These are phyloP conservation scores for Porodaedalea pini DNA, from an alignment of 1,284 basidiomycete genomes.

Conservation along the genomic window DNA sequence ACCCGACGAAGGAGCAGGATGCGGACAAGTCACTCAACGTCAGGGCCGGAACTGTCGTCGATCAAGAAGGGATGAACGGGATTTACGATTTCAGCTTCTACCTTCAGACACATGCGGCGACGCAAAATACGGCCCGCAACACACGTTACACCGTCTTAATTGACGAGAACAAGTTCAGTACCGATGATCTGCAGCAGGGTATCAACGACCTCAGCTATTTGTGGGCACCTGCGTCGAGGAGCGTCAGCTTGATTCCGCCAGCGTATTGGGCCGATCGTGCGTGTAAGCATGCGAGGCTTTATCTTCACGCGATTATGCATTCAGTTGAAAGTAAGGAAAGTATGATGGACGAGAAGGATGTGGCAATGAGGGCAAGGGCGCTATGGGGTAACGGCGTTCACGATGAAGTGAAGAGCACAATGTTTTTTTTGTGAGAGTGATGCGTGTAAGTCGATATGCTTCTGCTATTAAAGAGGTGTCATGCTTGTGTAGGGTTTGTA, in stretches of 20 bases:
- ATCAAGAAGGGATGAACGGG: slow-evolving; percentile 67
- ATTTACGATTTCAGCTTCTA: slow-evolving; percentile 75
- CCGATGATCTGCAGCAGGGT: slow-evolving; percentile 66
- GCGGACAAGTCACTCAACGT: slow-evolving; percentile 66
- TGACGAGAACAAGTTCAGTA: slow-evolving; percentile 59
- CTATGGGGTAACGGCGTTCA: not conserved
- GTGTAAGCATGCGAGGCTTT: slow-evolving; percentile 27
- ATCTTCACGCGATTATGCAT: slow-evolving; percentile 26
- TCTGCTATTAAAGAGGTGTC: too few species aligned
- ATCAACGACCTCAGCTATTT: slow-evolving; percentile 61
- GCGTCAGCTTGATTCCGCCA: slow-evolving; percentile 69
- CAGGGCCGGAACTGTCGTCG: slow-evolving; percentile 70
- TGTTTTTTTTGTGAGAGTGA: slow-evolving; percentile 5
- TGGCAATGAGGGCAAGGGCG: not conserved
- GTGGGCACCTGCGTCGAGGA: slow-evolving; percentile 71
- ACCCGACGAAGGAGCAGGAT: slow-evolving; percentile 43
- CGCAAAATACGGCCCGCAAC: slow-evolving; percentile 61
- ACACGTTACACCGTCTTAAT: slow-evolving; percentile 75
- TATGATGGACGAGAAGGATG: not conserved
- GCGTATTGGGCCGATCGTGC: slow-evolving; percentile 48
- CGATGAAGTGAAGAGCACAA: not conserved
- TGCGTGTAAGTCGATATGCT: too few species aligned
- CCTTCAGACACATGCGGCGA: slow-evolving; percentile 66
- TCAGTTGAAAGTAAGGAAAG: slow-evolving; percentile 7
- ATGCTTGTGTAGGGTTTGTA: too few species aligned